Evolutionary conservation across 169 alveolate species (phyloP), one percentile per base, ranked within the genome.

Genomic region (Neospora caninum): DNA sequence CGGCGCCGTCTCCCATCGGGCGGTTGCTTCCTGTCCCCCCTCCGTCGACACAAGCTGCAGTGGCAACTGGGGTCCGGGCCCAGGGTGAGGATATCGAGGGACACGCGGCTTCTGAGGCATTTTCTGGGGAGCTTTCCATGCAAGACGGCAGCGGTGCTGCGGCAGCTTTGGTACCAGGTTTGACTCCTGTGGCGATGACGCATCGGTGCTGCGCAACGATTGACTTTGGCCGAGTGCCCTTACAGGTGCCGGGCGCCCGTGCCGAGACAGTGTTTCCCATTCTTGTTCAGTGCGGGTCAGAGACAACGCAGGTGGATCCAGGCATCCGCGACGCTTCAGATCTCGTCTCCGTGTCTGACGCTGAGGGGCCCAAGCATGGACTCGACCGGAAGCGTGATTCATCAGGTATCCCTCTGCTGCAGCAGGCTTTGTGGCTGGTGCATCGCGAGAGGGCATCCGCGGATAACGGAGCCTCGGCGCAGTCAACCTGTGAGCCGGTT

Each of bases 381-480:
- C 73, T 27, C 4, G n/a, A 27, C 7, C 31, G n/a, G 73, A 64
- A 4, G 73, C n/a, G 7, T 4, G 25, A 27, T 7, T 64, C n/a
- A 1, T 16, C n/a, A 22, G 73, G 73, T 27, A 29, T 64, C 7
- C 73, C 27, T 18, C 45, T 73, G 38, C 84, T 73, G 84, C 84
- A 73, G 84, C 84, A 73, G 84, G 42, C 84, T 7, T 31, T 36
- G 84, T 73, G 39, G 84, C 84, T 73, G 42, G 45, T 73, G 84
- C 84, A 73, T 27, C 84, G 43, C 9, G 42, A 36, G 73, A 64
- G 73, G 31, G 73, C 73, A 64, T 9, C 73, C 25, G n/a, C 34
- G 31, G 16, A 64, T 64, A 27, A 16, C 20, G 73, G 73, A 64
- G 73, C 73, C 34, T 64, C 31, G 73, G n/a, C 0, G 0, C 73